Conservation (phyloP, 106 monocot genomes). For the Acorus calamus region DNA sequence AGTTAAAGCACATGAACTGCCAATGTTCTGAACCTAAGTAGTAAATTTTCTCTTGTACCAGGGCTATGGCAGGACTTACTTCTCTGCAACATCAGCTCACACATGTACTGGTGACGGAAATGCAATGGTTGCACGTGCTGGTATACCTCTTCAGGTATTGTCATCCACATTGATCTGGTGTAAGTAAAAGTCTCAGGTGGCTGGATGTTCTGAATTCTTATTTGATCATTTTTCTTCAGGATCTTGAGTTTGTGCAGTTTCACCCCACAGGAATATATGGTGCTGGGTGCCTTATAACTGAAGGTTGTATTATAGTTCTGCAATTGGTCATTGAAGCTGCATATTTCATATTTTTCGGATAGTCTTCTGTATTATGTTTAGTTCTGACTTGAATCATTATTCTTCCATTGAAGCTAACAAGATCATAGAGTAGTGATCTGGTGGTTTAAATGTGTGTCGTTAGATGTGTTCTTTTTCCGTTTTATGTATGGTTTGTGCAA, state of each 20-base stretch:
- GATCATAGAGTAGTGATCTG: background rate
- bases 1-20: too few species aligned
- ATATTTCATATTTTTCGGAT: background rate
- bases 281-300: conserved; percentile 97
- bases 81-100: conserved; percentile 98
- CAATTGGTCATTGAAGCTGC: background rate
- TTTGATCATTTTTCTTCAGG: conserved; percentile 37
- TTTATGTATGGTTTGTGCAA: background rate
- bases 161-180: too few species aligned
- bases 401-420: background rate
- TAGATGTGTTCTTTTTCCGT: background rate
- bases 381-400: background rate
- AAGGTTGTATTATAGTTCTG: conserved; percentile 38
- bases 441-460: background rate
- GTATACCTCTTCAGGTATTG: conserved; percentile 76
- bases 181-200: background rate
- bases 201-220: background rate
- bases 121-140: conserved; percentile 97
- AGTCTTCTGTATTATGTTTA: background rate
- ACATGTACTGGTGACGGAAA: conserved; percentile 99
- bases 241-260: conserved; percentile 99
- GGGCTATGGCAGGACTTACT: conserved; percentile 96
- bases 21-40: background rate
- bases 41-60: conserved; percentile 14
- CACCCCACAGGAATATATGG: conserved; percentile 99